These are phyloP conservation scores for Pichia sp. DNA, from an alignment of 1,139 yeast genomes.

Conservation along the genomic window DNA sequence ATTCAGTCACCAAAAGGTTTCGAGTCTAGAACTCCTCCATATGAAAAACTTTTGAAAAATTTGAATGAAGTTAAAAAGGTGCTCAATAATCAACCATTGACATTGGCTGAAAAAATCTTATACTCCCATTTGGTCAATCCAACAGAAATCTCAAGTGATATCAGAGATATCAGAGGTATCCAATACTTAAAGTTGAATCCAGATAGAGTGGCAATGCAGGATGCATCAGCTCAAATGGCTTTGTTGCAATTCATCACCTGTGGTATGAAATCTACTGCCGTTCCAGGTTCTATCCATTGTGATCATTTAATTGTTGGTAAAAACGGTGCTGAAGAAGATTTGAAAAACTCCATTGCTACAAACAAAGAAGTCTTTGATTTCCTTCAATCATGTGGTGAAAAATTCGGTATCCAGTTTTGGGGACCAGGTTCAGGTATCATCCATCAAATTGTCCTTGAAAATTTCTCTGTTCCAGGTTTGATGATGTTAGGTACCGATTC, in stretches of 20 bases:
- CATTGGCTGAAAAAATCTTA: constrained; percentile 87
- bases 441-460: constrained; percentile 94
- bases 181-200: constrained; percentile 86
- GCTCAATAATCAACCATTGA: constrained; percentile 65
- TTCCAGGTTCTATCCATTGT: constrained; percentile 94
- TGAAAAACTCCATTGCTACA: constrained; percentile 65
- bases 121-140: constrained; percentile 88
- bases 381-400: constrained; percentile 80
- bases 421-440: constrained; percentile 99
- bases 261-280: constrained; percentile 77
- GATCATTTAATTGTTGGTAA: constrained; percentile 96
- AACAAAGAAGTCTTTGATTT: constrained; percentile 94
- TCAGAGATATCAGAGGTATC: constrained; percentile 64
- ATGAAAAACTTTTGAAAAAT: constrained; percentile 60
- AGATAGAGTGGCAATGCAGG: constrained; percentile 99
- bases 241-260: constrained; percentile 94
- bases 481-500: constrained; percentile 97
- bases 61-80: constrained; percentile 55
- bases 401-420: constrained; percentile 96
- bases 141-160: constrained; percentile 54
- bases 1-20: constrained; percentile 47
- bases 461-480: constrained; percentile 89
- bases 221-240: constrained; percentile 98
- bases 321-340: constrained; percentile 78
- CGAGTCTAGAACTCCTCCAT: constrained; percentile 77